Evolutionary conservation across 2,329 filamentous ascomycete genomes (phyloP), one percentile per base, ranked within the genome.

Genomic region (Colletotrichum zoysiae): DNA sequence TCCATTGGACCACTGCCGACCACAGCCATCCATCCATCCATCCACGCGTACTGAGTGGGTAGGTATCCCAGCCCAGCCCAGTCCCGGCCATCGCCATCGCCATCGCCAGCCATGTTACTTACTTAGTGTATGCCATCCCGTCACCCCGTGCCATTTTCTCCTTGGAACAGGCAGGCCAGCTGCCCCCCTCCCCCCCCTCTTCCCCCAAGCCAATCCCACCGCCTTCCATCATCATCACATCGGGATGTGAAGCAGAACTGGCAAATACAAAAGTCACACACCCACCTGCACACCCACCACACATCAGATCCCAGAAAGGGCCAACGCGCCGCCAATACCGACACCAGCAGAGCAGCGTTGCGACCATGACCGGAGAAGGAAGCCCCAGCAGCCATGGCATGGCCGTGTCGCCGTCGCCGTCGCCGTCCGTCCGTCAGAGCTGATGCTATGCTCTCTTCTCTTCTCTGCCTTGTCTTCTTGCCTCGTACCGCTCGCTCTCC

Each of bases 81-180:
- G 20, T 56, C 53, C 53, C 16, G 40, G 50, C 63, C 63, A 26
- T 33, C 33, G 56, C 33, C 44, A 38, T 56, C 48, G 30, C 46
- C 63, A 60, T 61, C 30, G 30, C 30, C 30, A 30, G 30, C 30
- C 30, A 30, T 30, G 4, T 30, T 30, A 30, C 30, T 30, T 2
- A 30, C 30, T 30, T 2, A 30, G 2, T 30, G 30, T 30, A 30
- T 30, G 30, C 30, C 30, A 56, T 51, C 23, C 35, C 58, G 53
- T 55, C 53, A 50, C 66, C 38, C 55, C 35, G 64, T 70, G 38
- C 38, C 68, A 61, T 48, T 48, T 62, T 56, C 65, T 71, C 64
- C 56, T 50, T 55, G 68, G 64, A 40, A 18, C 56, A 33, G 56
- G 64, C 50, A 30, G 56, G 64, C 50, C 40, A 57, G 57, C 18